Base-by-base conservation (phyloP, 306 rosid genomes). In the Dicorynia guianensis region DNA sequence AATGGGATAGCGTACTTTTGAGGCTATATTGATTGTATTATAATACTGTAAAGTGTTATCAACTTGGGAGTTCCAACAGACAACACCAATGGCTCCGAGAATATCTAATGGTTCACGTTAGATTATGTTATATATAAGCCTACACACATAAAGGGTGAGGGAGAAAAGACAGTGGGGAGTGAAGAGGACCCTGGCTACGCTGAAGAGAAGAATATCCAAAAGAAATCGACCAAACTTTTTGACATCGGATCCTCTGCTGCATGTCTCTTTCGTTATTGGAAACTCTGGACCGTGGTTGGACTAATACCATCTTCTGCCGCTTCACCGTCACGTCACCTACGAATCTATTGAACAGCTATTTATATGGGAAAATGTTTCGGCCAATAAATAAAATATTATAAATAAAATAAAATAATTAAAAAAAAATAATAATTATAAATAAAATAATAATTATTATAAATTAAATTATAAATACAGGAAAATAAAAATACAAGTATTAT, bases 1-100 rank as follows among this genome's bases (percentile, higher is more conserved):
- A 71, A 17, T 55, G 70, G 69, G 55, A 36, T 72, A 62, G 71
- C 68, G 34, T 80, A 76, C 85, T 72, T 80, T 84, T 54, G 69
- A 50, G 65, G 78, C 57, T 81, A 63, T 4, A 3, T 71, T 14
- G 4, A 17, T 52, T 50, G 36, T 65, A 69, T 50, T 69, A 55
- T 30, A 49, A 18, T 62, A 63, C 14, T 58, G 50, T 20, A 6
- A 76, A 67, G 9, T 56, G 72, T 59, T 63, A 12, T 72, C 15
- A 60, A 52, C 54, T 73, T 78, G 77, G 75, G 33, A 64, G 20
- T 72, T 48, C 66, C 63, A 25, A 84, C 77, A 66, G 76, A 60
- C 69, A 74, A 57, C 48, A 19, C 30, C 48, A 78, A 69, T 56
- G 63, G 25, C 74, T 11, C 52, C 36, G 44, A 10, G 60, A 46